phyloP scores from a whole-genome alignment of 2,329 filamentous ascomycete genomes.

The Curvularia spicifera region DNA sequence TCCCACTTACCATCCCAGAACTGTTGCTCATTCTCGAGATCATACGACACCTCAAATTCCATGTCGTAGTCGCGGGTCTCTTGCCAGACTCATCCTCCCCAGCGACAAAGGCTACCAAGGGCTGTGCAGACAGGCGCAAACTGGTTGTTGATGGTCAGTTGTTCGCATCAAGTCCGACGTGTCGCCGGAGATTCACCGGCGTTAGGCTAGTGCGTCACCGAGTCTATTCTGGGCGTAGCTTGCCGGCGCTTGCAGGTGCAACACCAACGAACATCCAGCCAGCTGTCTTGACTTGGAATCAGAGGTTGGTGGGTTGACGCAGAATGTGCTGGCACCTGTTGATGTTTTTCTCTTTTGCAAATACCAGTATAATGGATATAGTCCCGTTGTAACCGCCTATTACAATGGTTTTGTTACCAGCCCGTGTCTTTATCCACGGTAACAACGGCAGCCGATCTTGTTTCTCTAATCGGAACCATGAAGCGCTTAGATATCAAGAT shows the following conservation, averaged over 20 bases:
- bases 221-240: conserved; percentile 20
- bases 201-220: conserved; percentile 33
- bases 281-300: conserved; percentile 1
- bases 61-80: conserved; percentile 54
- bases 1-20: conserved; percentile 78
- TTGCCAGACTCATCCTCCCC: conserved; percentile 48
- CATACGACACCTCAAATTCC: conserved; percentile 72
- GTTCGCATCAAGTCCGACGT: conserved; percentile 25
- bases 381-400: background rate
- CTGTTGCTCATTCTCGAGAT: conserved; percentile 79
- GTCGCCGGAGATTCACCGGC: conserved; percentile 31
- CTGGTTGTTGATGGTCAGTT: conserved; percentile 29
- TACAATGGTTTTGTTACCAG: background rate
- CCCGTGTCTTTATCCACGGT: background rate
- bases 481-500: background rate
- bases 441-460: background rate
- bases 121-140: conserved; percentile 28
- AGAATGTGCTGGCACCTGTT: conserved; percentile 6
- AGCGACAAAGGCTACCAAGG: conserved; percentile 29
- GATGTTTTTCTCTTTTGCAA: background rate
- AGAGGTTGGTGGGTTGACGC: background rate
- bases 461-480: background rate
- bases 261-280: conserved; percentile 6
- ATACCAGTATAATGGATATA: background rate
- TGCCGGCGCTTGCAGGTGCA: conserved; percentile 4